Evolutionary conservation across 2,329 filamentous ascomycete species (phyloP).

Genomic region (Colletotrichum sansevieriae): DNA sequence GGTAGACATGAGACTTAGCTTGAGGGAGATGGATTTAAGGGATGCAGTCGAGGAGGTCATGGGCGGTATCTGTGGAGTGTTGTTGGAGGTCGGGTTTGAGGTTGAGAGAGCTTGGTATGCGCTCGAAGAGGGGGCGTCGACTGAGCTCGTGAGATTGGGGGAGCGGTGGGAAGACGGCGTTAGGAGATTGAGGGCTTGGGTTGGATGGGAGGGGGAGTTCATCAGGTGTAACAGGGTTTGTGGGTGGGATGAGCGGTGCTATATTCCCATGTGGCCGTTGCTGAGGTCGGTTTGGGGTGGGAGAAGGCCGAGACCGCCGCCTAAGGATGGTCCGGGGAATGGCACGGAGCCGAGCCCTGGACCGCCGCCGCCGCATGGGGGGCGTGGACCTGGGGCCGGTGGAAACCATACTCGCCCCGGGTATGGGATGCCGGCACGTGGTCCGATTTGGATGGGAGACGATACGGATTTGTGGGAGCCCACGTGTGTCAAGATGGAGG

Average conservation of each 20-base stretch:
- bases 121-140: slow-evolving; percentile 44
- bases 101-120: slow-evolving; percentile 55
- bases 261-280: slow-evolving; percentile 65
- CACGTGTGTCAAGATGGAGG: slow-evolving; percentile 45
- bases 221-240: slow-evolving; percentile 56
- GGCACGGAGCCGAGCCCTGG: slow-evolving; percentile 32
- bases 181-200: slow-evolving; percentile 61
- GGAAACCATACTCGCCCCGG: slow-evolving; percentile 15
- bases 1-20: slow-evolving; percentile 46
- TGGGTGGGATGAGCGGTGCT: slow-evolving; percentile 59
- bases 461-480: slow-evolving; percentile 47
- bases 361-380: slow-evolving; percentile 22
- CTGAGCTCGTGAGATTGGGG: slow-evolving; percentile 3
- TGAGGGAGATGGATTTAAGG: slow-evolving; percentile 54
- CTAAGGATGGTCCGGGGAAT: slow-evolving; percentile 19
- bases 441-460: slow-evolving; percentile 40
- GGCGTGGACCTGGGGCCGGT: slow-evolving; percentile 19
- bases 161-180: slow-evolving; percentile 50
- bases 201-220: slow-evolving; percentile 64
- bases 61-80: slow-evolving; percentile 55
- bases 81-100: slow-evolving; percentile 57
- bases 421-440: slow-evolving; percentile 20
- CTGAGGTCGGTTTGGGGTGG: slow-evolving; percentile 38
- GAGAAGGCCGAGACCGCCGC: slow-evolving; percentile 35
- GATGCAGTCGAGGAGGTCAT: slow-evolving; percentile 57